Evolutionary conservation across 805 yeast genomes (phyloP).

Genomic region (Kodamaea hsintzibuensis): DNA sequence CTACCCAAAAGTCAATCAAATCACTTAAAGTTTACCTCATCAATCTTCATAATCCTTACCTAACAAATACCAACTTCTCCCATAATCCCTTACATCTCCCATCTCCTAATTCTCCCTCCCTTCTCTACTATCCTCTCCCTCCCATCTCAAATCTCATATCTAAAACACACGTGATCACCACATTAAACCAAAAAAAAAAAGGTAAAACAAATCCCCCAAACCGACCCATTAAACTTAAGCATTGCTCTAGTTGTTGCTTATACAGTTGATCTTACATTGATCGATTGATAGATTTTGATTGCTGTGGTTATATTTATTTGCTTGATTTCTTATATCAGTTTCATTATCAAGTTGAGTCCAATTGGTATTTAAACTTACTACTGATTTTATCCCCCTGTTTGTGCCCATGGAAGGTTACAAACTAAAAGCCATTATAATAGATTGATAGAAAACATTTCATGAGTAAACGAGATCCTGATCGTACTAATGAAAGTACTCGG

Average conservation of each 20-base stretch:
- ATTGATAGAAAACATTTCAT: background rate
- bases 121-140: background rate
- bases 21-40: no score
- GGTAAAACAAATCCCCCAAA: background rate
- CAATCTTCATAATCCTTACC: no score
- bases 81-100: background rate
- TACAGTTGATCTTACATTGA: background rate
- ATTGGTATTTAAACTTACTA: background rate
- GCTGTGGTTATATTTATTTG: background rate
- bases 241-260: background rate
- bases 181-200: background rate
- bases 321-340: background rate
- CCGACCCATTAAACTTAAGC: background rate
- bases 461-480: conserved; percentile 5
- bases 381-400: conserved; percentile 4
- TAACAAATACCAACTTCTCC: no score
- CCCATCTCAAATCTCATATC: background rate
- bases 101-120: background rate
- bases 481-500: background rate
- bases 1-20: no score
- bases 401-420: background rate
- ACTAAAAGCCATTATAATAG: background rate
- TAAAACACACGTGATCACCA: background rate
- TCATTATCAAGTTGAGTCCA: background rate
- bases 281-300: background rate